Evolutionary conservation across 352 stramenopile genomes (phyloP).

Genomic region (Achlya hypogyna): DNA sequence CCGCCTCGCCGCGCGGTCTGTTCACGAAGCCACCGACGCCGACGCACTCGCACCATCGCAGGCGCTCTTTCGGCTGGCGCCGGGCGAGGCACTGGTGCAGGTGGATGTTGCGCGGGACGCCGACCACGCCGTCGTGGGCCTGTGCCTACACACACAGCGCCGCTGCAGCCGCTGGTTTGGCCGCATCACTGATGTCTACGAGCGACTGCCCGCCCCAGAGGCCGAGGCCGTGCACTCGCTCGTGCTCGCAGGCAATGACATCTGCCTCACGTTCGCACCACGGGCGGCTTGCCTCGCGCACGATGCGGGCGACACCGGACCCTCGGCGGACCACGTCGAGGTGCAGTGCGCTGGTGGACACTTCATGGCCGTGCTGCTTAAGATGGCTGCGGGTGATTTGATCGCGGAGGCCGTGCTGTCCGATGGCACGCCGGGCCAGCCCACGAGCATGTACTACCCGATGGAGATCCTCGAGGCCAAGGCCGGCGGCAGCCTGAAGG

Average conservation of each 20-base stretch:
- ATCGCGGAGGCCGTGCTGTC: not conserved
- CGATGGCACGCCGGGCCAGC: not conserved
- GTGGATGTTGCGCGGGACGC: not conserved
- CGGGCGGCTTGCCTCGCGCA: no score
- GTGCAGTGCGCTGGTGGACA: not conserved
- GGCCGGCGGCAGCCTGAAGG: not conserved
- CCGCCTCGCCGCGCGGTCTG: not conserved
- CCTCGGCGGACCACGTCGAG: not conserved
- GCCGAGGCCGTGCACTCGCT: not conserved
- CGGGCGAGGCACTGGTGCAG: constrained; percentile 6
- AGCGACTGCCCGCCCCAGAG: not conserved
- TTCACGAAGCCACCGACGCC: not conserved
- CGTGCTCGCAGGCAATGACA: not conserved
- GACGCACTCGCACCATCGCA: not conserved
- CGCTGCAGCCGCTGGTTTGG: constrained; percentile 13
- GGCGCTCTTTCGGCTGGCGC: not conserved
- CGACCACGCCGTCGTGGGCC: not conserved
- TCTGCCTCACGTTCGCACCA: not conserved
- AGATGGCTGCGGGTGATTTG: not conserved
- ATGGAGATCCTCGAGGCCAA: not conserved
- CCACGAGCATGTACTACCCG: not conserved
- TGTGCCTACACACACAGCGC: constrained; percentile 3
- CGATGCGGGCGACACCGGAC: not conserved
- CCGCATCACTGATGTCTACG: not conserved
- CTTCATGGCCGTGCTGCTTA: not conserved